Base-by-base conservation (phyloP, 1,284 basidiomycete genomes). In the Trichosporon sp. region DNA sequence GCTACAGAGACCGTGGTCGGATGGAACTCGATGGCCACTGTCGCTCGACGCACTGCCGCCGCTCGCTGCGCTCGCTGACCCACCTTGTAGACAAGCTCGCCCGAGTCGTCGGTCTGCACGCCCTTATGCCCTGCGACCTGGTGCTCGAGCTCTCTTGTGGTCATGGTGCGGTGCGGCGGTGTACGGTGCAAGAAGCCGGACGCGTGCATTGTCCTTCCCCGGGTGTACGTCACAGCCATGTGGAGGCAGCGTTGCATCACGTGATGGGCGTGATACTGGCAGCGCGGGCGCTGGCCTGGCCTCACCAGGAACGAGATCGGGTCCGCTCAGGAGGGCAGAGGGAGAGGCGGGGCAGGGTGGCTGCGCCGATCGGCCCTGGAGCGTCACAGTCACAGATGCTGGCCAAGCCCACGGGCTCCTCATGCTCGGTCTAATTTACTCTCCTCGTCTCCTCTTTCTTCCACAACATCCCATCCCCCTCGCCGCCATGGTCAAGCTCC, bases 101-200 rank as follows among this genome's bases (percentile, higher is more conserved):
- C 91, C 74, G 91, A 91, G 70, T 89, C 89, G 31, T 89, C 89
- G 9, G 88, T 86, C 70, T 89, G 86, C 31, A 98, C 89, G 44
- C 90, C 90, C 12, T 88, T 84, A 78, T 98, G 95, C 0, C 95
- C 95, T 23, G 92, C 95, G 42, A 98, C 93, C 84, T 97, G 94
- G 71, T 85, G 83, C 1, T 81, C 79, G 64, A 89, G 85, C 0
- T 60, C 56, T 60, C 18, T 31, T 8, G 27, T n/a, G 6, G 56
- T n/a, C 56, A 31, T 31, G 7, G 25, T n/a, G 56, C 27, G 15
- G 56, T 31, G 56, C 27, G 18, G 18, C 2, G 8, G 15, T 15
- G 27, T 27, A 13, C 2, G 15, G 56, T 18, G 38, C 38, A 32
- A 32, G 32, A 5, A n/a, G 38, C 38, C 18, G n/a, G 38, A 42